Conservation (phyloP, 176 grass and related monocot species). For the Aegilops tauschii region DNA sequence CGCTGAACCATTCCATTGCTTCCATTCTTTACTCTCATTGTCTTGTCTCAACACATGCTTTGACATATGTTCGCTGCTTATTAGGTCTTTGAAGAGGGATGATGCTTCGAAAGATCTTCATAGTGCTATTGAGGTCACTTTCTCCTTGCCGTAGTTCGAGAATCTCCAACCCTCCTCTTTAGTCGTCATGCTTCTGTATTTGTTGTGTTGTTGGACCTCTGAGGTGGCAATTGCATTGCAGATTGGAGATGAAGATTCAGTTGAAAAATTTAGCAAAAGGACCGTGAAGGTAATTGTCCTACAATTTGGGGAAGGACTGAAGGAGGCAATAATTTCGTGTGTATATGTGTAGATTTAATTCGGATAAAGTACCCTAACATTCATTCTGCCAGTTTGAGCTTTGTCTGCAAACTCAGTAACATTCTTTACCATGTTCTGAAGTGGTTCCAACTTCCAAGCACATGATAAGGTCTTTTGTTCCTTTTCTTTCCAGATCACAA, state of each 20-base stretch:
- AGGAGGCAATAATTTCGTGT: neutral
- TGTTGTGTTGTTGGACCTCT: slow-evolving; percentile 28
- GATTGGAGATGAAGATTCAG: slow-evolving; percentile 68
- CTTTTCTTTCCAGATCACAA: slow-evolving; percentile 50
- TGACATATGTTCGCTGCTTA: slow-evolving; percentile 15
- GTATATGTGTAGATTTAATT: slow-evolving; percentile 4
- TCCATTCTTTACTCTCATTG: slow-evolving; percentile 20
- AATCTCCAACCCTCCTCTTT: neutral
- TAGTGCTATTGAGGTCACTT: slow-evolving; percentile 73
- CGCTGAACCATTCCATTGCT: neutral
- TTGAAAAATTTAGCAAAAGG: slow-evolving; percentile 95
- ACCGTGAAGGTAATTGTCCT: slow-evolving; percentile 65
- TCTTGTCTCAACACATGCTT: neutral
- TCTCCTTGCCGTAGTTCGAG: neutral
- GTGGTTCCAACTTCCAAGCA: neutral
- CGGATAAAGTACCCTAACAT: neutral
- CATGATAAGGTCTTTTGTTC: neutral
- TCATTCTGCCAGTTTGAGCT: neutral
- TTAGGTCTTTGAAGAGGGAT: slow-evolving; percentile 75
- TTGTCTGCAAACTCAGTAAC: neutral
- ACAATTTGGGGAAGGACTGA: slow-evolving; percentile 4
- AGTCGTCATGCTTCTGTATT: neutral
- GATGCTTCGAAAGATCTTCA: slow-evolving; percentile 64
- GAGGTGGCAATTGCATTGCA: slow-evolving; percentile 41
- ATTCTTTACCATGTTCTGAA: neutral